phyloP scores from a whole-genome alignment of 495 filamentous ascomycete genomes.

The Trichoderma erinaceum region DNA sequence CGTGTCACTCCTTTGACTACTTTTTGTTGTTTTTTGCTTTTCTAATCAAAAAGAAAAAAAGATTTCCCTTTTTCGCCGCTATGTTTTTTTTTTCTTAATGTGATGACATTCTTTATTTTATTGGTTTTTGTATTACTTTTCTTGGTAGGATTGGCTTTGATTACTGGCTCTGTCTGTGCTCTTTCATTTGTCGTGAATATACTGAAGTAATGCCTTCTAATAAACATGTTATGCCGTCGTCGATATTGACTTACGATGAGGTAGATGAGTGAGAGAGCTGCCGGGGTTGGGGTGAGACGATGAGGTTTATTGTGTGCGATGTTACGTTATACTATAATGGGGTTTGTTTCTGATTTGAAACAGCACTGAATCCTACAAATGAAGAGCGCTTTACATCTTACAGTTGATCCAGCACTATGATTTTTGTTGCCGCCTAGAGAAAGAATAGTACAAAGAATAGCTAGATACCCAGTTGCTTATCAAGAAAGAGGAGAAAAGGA shows the following conservation, averaged over 20 bases:
- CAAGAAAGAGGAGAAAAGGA: neutral
- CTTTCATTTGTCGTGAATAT: neutral
- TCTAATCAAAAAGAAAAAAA: neutral
- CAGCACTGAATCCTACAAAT: neutral
- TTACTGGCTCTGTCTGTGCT: neutral
- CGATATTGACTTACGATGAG: too few species aligned
- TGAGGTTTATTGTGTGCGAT: neutral
- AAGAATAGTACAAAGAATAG: too few species aligned
- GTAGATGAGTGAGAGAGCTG: neutral
- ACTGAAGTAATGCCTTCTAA: neutral
- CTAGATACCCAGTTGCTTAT: too few species aligned
- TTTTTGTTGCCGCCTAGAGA: too few species aligned
- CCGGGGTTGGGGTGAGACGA: neutral
- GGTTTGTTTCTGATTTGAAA: neutral
- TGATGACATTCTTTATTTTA: too few species aligned
- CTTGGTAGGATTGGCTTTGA: too few species aligned
- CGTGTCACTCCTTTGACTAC: constrained; percentile 15
- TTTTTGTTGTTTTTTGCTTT: neutral
- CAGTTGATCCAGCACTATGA: too few species aligned
- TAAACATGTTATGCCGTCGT: neutral
- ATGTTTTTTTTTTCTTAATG: too few species aligned
- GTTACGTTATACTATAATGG: neutral
- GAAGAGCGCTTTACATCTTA: neutral
- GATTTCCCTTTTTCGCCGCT: neutral
- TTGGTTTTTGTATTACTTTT: too few species aligned